Evolutionary conservation across 2,329 filamentous ascomycete genomes (phyloP).

Genomic region (Hortaea sp.): DNA sequence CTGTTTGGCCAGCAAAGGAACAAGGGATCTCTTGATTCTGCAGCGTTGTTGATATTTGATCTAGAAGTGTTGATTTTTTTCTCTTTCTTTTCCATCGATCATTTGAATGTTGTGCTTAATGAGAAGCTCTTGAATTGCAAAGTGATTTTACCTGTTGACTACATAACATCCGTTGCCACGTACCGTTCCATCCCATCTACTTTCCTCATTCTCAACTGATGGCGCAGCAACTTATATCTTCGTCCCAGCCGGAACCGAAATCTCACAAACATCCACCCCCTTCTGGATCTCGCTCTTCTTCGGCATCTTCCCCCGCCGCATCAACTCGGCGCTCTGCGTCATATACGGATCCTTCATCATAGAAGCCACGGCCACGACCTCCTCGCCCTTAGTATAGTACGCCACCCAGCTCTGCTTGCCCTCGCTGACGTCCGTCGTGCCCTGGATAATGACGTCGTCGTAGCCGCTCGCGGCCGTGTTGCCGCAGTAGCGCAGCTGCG

Average conservation of each 20-base stretch:
- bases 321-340: conserved; percentile 72
- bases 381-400: conserved; percentile 80
- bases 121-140: too few species aligned
- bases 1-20: too few species aligned
- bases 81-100: too few species aligned
- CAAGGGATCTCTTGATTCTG: too few species aligned
- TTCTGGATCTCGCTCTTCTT: conserved; percentile 64
- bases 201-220: too few species aligned
- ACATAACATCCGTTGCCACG: too few species aligned
- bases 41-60: too few species aligned
- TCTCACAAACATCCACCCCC: conserved; percentile 42
- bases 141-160: too few species aligned
- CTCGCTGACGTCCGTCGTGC: conserved; percentile 52
- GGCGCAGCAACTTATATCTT: conserved; percentile 28
- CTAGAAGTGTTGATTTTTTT: too few species aligned
- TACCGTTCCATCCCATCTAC: too few species aligned
- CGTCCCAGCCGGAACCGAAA: conserved; percentile 35
- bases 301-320: conserved; percentile 74
- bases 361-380: conserved; percentile 77
- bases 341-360: conserved; percentile 87
- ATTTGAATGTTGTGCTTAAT: too few species aligned
- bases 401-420: conserved; percentile 69
- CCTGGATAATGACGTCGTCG: conserved; percentile 68
- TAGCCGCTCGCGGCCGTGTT: conserved; percentile 78
- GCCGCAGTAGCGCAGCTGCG: conserved; percentile 87